These are phyloP conservation scores for Aspergillus ochraceus DNA, from an alignment of 2,329 filamentous ascomycete genomes.

Conservation along the genomic window DNA sequence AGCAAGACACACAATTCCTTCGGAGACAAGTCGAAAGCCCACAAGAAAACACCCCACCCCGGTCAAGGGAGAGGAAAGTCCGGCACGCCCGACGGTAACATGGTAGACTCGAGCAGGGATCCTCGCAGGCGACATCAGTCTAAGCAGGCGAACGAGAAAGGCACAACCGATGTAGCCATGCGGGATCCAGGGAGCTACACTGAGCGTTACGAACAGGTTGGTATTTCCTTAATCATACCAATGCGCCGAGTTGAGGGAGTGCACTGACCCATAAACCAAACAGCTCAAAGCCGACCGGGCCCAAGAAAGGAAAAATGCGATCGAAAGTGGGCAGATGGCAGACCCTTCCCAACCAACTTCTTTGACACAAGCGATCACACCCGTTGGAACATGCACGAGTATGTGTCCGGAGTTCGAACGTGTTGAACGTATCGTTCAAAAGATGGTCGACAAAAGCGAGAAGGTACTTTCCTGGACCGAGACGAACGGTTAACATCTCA, in stretches of 20 bases:
- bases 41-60: constrained; percentile 22
- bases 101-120: constrained; percentile 17
- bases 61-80: constrained; percentile 17
- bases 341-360: constrained; percentile 62
- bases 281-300: constrained; percentile 53
- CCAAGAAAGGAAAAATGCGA: constrained; percentile 52
- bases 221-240: constrained; percentile 9
- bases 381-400: constrained; percentile 60
- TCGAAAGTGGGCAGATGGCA: constrained; percentile 54
- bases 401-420: constrained; percentile 67
- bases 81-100: constrained; percentile 12
- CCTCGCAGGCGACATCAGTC: constrained; percentile 13
- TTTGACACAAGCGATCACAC: constrained; percentile 61
- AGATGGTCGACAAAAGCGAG: constrained; percentile 62
- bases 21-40: constrained; percentile 14
- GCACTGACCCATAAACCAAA: constrained; percentile 1
- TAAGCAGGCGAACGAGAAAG: constrained; percentile 10
- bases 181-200: constrained; percentile 23
- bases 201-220: constrained; percentile 40
- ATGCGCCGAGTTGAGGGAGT: background rate
- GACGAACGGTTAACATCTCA: background rate
- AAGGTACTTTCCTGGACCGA: constrained; percentile 38
- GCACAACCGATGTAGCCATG: background rate
- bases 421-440: constrained; percentile 61
- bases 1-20: constrained; percentile 14